Base-by-base conservation (phyloP, 345 rosid species). In the Lepidium sativum region DNA sequence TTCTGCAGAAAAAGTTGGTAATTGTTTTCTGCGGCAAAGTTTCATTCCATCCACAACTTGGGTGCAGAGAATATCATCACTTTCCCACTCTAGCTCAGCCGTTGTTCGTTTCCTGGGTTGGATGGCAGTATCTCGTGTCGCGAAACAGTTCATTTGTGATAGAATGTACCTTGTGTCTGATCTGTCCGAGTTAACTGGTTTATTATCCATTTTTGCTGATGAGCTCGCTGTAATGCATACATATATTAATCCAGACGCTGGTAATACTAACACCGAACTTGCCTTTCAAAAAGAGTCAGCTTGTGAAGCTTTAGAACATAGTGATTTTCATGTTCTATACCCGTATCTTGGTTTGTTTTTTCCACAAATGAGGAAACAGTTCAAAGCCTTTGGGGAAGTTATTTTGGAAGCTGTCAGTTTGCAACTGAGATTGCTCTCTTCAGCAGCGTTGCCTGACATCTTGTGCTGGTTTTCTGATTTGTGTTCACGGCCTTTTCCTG, bases 401-500 rank as follows among this genome's bases (percentile, higher is more conserved):
- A 83, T 86, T 68, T 76, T 88, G 73, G 85, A 88, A 68, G 96
- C 96, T 71, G 88, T 86, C 74, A 80, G 85, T 48, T 65, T 88
- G 87, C 96, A 86, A 66, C 65, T 88, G 73, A 80, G 78, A 63
- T 82, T 73, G 44, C 77, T 84, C 62, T 75, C 96, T 75, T 74
- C 90, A 15, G 68, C 83, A 18, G 60, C 56, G 40, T 51, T 88
- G 59, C 86, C 90, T 31, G 96, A 88, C 70, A 75, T 88, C 67
- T 81, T 86, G 79, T 86, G 92, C 70, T 86, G 96, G 92, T 88
- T 86, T 74, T 82, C 96, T 69, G 88, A 84, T 77, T 68, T 84
- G 62, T 86, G 90, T 54, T 75, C 76, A 43, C 81, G 87, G 80
- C 85, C 86, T 23, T 86, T 83, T 80, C 54, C 67, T 16, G 68